Conservation (phyloP, 2,329 filamentous ascomycete genomes). For the Trichoderma gracile region DNA sequence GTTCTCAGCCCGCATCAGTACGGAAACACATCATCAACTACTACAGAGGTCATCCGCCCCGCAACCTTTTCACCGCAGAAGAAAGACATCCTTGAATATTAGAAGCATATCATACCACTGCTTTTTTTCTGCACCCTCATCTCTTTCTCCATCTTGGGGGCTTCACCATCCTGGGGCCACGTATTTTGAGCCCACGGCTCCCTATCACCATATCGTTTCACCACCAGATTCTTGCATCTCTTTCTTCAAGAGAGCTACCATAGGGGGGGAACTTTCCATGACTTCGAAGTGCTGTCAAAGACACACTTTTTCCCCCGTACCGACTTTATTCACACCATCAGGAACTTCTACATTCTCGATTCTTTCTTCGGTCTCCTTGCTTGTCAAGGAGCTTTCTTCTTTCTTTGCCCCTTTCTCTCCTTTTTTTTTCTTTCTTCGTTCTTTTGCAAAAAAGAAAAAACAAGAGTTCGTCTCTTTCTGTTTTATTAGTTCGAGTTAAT, state of each 20-base stretch:
- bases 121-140: background rate
- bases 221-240: background rate
- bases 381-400: too few species aligned
- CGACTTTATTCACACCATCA: background rate
- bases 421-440: background rate
- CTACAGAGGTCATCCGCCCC: background rate
- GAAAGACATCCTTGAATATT: constrained; percentile 14
- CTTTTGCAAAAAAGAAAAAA: constrained; percentile 19
- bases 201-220: background rate
- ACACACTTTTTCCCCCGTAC: background rate
- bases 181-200: too few species aligned
- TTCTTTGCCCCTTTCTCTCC: background rate
- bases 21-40: background rate
- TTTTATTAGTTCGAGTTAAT: constrained; percentile 5
- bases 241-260: background rate
- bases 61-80: background rate
- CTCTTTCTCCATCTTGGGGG: background rate
- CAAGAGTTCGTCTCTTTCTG: constrained; percentile 9
- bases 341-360: too few species aligned
- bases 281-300: background rate
- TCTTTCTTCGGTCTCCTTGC: too few species aligned
- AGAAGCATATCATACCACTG: constrained; percentile 8
- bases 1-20: background rate
- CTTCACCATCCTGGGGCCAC: too few species aligned
- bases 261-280: background rate